Base-by-base conservation (phyloP, 257 asterid species). In the Nicotiana knightiana region DNA sequence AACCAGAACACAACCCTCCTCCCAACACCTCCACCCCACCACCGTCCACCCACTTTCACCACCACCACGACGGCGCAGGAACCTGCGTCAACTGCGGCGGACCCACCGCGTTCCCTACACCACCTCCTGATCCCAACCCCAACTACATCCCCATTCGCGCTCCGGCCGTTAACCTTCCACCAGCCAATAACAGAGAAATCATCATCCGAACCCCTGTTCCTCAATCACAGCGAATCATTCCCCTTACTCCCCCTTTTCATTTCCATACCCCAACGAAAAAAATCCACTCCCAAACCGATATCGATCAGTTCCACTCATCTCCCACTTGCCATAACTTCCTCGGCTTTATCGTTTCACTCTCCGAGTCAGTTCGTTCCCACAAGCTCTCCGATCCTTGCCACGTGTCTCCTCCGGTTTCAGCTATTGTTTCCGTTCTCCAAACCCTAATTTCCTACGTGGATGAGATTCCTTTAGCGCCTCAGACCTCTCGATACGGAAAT, bases 161-260 rank as follows among this genome's bases (percentile, higher is more conserved):
- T 70, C 98, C 98, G 39, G 96, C 98, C 86, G 93, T 93, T 26
- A 92, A 92, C 83, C 96, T 94, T 79, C 94, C 96, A 17, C 66
- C 88, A 1, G 82, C 94, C 79, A 92, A 91, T 90, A 85, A 90
- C 79, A 87, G 90, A 57, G 97, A 94, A 85, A 82, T 87, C 84
- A 94, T 94, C 80, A 90, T 94, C 28, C 97, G 94, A 46, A 93
- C 98, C n/a, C 97, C 98, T 37, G 96, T 92, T 43, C 98, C 98
- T 37, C 95, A 91, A 11, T 70, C 97, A 43, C 92, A 92, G 82
- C 81, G 63, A 73, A 88, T 93, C 48, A 81, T 70, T 8, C 92
- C 91, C 71, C 82, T 92, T 67, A 18, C 88, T 57, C 91, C 82
- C 17, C 96, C 97, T 13, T 92, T 90, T 89, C 79, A 84, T 37